phyloP scores from a whole-genome alignment of 2,329 filamentous ascomycete species.

The Aspergillus aculeatinus region DNA sequence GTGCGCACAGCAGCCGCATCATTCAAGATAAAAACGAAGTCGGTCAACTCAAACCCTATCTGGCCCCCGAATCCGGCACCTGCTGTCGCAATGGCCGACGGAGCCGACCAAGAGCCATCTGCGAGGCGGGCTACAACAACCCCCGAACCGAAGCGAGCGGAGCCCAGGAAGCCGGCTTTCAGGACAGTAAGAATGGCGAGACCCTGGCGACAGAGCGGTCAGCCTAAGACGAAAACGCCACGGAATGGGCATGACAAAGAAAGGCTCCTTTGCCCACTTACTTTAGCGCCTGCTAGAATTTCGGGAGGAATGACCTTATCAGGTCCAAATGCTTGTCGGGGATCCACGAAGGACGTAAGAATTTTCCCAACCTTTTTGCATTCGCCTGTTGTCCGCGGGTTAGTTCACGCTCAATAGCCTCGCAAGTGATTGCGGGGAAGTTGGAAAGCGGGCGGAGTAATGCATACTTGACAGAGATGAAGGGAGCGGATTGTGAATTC shows the following conservation, averaged over 20 bases:
- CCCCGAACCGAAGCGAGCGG: conserved; percentile 51
- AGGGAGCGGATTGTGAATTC: conserved; percentile 49
- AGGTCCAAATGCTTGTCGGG: conserved; percentile 86
- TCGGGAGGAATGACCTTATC: conserved; percentile 95
- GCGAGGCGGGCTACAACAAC: conserved; percentile 50
- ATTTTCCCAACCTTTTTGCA: conserved; percentile 98
- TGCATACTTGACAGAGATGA: conserved; percentile 50
- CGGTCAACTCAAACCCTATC: conserved; percentile 53
- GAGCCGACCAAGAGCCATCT: conserved; percentile 52
- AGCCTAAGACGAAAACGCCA: conserved; percentile 5
- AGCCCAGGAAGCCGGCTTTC: conserved; percentile 52
- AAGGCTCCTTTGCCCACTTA: conserved; percentile 37
- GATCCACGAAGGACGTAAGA: conserved; percentile 89
- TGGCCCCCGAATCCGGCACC: conserved; percentile 53
- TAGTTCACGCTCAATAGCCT: conserved; percentile 11
- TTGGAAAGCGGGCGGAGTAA: conserved; percentile 12
- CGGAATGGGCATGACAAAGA: not conserved
- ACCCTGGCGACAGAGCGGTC: conserved; percentile 36
- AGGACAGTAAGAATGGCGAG: conserved; percentile 51
- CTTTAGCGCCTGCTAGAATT: conserved; percentile 88
- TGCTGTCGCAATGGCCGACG: conserved; percentile 50
- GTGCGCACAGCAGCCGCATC: conserved; percentile 85
- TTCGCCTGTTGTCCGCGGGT: conserved; percentile 64
- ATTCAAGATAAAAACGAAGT: conserved; percentile 97
- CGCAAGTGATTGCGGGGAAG: conserved; percentile 35